Evolutionary conservation across 1,284 basidiomycete genomes (phyloP).

Genomic region (Pseudozyma thailandica): DNA sequence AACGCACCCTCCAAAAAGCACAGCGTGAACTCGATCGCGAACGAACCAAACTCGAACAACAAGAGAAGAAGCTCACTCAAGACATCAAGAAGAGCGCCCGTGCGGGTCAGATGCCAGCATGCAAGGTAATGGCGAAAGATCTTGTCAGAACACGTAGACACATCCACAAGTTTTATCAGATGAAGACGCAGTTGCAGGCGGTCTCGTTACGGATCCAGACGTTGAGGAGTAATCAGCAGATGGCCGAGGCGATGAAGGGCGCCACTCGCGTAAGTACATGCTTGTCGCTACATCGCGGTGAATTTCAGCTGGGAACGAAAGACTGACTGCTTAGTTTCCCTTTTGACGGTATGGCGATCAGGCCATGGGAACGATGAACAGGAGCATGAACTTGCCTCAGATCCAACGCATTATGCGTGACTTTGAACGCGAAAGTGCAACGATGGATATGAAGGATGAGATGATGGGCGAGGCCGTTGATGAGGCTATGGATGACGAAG

Average conservation of each 20-base stretch:
- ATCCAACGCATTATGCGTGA: conserved; percentile 98
- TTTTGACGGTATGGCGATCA: conserved; percentile 23
- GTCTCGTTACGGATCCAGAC: conserved; percentile 96
- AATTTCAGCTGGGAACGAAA: neutral
- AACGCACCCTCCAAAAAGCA: conserved; percentile 92
- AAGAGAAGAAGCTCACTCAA: conserved; percentile 72
- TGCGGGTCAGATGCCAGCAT: conserved; percentile 84
- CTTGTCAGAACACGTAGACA: conserved; percentile 94
- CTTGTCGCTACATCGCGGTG: neutral
- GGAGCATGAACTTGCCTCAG: conserved; percentile 89
- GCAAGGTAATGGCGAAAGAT: conserved; percentile 99
- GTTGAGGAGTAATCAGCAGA: conserved; percentile 94
- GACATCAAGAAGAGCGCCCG: conserved; percentile 98
- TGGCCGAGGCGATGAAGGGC: conserved; percentile 99
- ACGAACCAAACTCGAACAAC: conserved; percentile 89
- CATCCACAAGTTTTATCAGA: conserved; percentile 97
- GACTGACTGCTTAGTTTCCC: neutral
- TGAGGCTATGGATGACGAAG: conserved; percentile 95
- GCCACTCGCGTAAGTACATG: conserved; percentile 79
- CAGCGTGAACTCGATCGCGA: conserved; percentile 97
- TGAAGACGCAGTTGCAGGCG: conserved; percentile 97
- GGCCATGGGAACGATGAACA: conserved; percentile 99
- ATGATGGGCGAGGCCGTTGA: conserved; percentile 99
- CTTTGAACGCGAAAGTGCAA: conserved; percentile 94
- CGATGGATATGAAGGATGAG: conserved; percentile 99